These are phyloP conservation scores for Talaromyces marneffei DNA, from an alignment of 2,329 filamentous ascomycete genomes.

Conservation along the genomic window DNA sequence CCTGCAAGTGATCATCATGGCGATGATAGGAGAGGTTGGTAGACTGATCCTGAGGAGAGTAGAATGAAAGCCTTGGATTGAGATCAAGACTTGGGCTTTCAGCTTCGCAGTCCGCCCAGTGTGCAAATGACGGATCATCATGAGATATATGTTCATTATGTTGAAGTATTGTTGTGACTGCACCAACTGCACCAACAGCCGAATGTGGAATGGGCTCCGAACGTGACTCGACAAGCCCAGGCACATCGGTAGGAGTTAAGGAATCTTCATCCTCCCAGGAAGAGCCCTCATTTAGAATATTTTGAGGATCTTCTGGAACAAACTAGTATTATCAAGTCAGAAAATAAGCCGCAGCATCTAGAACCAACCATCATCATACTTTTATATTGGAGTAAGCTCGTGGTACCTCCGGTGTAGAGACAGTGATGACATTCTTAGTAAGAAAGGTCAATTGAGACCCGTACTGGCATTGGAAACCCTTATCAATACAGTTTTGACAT, in stretches of 20 bases:
- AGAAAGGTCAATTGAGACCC: constrained; percentile 45
- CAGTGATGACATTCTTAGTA: constrained; percentile 44
- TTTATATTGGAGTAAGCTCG: neutral
- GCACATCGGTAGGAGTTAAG: neutral
- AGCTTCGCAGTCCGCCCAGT: neutral
- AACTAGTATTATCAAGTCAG: neutral
- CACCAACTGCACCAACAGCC: neutral
- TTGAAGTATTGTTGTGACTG: neutral
- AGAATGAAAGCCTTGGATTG: neutral
- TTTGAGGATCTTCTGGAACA: neutral
- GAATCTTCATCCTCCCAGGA: neutral
- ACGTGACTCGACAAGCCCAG: neutral
- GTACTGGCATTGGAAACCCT: constrained; percentile 47
- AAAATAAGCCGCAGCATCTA: neutral
- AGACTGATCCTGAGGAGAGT: neutral
- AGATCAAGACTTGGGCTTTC: neutral
- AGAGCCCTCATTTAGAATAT: neutral
- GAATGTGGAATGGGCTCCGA: neutral
- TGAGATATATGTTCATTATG: neutral
- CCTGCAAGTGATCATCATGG: neutral
- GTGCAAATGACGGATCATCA: neutral
- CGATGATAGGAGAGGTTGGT: neutral
- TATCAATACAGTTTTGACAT: constrained; percentile 45
- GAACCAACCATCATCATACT: neutral
- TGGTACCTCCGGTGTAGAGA: neutral